These are phyloP conservation scores for Dispira parvispora DNA, from an alignment of 192 early-diverging fungal genomes.

Conservation along the genomic window DNA sequence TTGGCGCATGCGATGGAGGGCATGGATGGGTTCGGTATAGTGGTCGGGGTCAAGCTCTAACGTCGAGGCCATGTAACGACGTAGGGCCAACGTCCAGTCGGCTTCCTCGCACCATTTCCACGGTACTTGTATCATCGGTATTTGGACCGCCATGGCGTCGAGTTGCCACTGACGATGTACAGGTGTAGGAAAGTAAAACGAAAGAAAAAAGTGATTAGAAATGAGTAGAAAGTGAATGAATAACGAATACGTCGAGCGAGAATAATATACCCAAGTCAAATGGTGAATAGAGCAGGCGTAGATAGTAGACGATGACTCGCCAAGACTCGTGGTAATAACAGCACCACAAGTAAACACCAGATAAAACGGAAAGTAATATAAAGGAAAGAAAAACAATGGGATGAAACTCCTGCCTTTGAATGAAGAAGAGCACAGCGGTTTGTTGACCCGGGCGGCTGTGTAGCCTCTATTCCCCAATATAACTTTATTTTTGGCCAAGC, in stretches of 20 bases:
- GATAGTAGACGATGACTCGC: neutral
- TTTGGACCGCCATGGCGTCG: constrained; percentile 2
- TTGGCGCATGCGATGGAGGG: constrained; percentile 81
- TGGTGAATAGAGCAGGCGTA: neutral
- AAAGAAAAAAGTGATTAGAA: neutral
- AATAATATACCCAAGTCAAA: neutral
- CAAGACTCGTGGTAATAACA: neutral
- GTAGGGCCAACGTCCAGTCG: constrained; percentile 76
- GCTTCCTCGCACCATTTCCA: constrained; percentile 81
- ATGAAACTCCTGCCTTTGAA: neutral
- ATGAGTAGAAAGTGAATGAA: neutral
- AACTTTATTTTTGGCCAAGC: too few species aligned
- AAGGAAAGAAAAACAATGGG: neutral
- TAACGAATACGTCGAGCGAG: neutral
- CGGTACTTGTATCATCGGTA: constrained; percentile 27
- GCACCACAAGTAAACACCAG: neutral
- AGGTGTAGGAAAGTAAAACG: neutral
- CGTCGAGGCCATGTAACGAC: constrained; percentile 59
- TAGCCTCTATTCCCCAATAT: too few species aligned
- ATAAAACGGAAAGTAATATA: neutral
- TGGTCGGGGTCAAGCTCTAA: constrained; percentile 92
- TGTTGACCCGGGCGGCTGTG: too few species aligned
- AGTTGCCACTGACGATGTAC: neutral
- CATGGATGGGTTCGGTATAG: constrained; percentile 63
- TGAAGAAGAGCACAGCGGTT: too few species aligned